These are phyloP conservation scores for Entoloma clypeatum DNA, from an alignment of 1,284 basidiomycete genomes.

Conservation along the genomic window DNA sequence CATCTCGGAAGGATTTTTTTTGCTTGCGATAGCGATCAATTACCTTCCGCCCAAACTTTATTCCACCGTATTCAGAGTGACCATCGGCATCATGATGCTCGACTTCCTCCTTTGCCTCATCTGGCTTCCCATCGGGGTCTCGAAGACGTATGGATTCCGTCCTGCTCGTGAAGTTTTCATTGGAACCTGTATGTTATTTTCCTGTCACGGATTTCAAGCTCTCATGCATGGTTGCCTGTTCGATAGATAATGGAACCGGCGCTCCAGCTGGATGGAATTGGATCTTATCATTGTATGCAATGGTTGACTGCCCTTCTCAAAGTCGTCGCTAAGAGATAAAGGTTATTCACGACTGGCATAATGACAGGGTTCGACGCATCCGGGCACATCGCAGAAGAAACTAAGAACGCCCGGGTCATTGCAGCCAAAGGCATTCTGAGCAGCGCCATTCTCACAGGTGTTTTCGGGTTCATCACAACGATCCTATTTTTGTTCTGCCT, in stretches of 20 bases:
- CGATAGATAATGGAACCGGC: slow-evolving; percentile 78
- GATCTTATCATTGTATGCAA: slow-evolving; percentile 68
- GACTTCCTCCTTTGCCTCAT: slow-evolving; percentile 84
- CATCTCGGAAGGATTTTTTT: slow-evolving; percentile 65
- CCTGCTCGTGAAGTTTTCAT: slow-evolving; percentile 78
- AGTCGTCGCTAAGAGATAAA: slow-evolving; percentile 26
- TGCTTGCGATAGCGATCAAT: slow-evolving; percentile 74
- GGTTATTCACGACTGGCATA: slow-evolving; percentile 79
- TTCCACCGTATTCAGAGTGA: slow-evolving; percentile 70
- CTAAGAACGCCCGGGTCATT: slow-evolving; percentile 78
- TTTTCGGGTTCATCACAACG: slow-evolving; percentile 69
- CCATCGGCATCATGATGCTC: slow-evolving; percentile 68
- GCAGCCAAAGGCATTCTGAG: slow-evolving; percentile 77
- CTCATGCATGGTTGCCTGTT: slow-evolving; percentile 1
- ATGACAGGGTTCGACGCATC: slow-evolving; percentile 87
- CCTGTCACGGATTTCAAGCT: not conserved
- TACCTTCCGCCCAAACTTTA: slow-evolving; percentile 75
- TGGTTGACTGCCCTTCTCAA: not conserved
- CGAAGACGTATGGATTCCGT: slow-evolving; percentile 79
- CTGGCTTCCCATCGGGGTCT: slow-evolving; percentile 86
- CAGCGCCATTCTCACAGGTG: slow-evolving; percentile 70
- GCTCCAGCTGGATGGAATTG: slow-evolving; percentile 84
- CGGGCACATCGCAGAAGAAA: slow-evolving; percentile 87
- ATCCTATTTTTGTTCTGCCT: slow-evolving; percentile 86
- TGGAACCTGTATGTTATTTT: slow-evolving; percentile 60